Conservation (phyloP, 768 basidiomycete genomes). For the Calocybe indica region DNA sequence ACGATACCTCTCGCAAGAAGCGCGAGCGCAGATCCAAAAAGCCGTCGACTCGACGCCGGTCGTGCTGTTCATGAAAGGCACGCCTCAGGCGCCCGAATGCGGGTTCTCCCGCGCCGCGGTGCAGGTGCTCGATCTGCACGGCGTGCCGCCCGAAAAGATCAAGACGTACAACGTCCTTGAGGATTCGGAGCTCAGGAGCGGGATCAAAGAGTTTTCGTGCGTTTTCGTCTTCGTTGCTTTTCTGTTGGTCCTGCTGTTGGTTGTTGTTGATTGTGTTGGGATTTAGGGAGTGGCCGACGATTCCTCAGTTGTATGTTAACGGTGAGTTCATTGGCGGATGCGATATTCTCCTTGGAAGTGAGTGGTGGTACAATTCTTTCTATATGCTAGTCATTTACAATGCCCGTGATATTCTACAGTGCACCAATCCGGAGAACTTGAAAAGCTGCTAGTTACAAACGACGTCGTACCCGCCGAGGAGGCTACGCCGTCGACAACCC, state of each 20-base stretch:
- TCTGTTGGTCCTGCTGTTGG: not conserved
- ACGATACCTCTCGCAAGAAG: slow-evolving; percentile 58
- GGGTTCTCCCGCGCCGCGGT: slow-evolving; percentile 95
- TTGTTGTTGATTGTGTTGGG: not conserved
- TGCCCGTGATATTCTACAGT: slow-evolving; percentile 39
- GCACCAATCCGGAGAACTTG: slow-evolving; percentile 95
- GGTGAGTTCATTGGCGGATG: slow-evolving; percentile 97
- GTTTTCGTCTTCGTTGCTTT: slow-evolving; percentile 24
- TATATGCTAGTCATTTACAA: slow-evolving; percentile 4
- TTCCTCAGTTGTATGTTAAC: slow-evolving; percentile 91
- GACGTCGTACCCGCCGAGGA: slow-evolving; percentile 54
- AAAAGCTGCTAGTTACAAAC: slow-evolving; percentile 69
- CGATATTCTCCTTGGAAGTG: slow-evolving; percentile 88
- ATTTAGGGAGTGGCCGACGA: slow-evolving; percentile 91
- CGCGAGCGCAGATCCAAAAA: slow-evolving; percentile 57
- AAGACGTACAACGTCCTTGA: slow-evolving; percentile 88
- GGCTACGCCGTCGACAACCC: not conserved
- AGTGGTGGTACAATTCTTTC: slow-evolving; percentile 27
- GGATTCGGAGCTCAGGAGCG: slow-evolving; percentile 74
- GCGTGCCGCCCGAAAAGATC: slow-evolving; percentile 75
- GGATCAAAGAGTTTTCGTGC: slow-evolving; percentile 96
- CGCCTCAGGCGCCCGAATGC: slow-evolving; percentile 79
- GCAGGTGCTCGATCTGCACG: slow-evolving; percentile 83
- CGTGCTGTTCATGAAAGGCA: slow-evolving; percentile 99
- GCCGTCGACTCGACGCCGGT: slow-evolving; percentile 75